Evolutionary conservation across 306 rosid genomes (phyloP).

Genomic region (Vigna radiata): DNA sequence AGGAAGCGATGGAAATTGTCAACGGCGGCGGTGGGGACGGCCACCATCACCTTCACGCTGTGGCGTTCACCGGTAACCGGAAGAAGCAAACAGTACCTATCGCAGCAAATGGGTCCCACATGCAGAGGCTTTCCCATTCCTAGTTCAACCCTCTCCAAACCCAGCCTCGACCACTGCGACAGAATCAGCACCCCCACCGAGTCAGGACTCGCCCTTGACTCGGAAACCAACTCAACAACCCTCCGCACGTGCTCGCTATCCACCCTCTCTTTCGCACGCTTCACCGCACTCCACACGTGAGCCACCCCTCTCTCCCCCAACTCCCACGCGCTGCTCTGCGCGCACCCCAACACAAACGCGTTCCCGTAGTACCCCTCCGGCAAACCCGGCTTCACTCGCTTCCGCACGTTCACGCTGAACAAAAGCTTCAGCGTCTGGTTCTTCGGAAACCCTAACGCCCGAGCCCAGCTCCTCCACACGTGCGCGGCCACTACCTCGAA

Average conservation of each 20-base stretch:
- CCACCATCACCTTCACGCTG: constrained; percentile 79
- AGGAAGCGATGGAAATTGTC: constrained; percentile 62
- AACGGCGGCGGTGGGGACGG: constrained; percentile 73
- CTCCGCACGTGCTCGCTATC: constrained; percentile 69
- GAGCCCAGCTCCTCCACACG: constrained; percentile 94
- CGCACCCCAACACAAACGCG: constrained; percentile 84
- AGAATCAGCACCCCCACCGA: constrained; percentile 78
- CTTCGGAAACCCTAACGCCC: constrained; percentile 67
- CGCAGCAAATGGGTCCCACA: constrained; percentile 76
- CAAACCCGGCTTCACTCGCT: constrained; percentile 68
- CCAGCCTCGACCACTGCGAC: constrained; percentile 95
- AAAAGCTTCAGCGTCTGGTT: constrained; percentile 70
- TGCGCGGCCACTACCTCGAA: constrained; percentile 86
- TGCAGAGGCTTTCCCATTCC: constrained; percentile 71
- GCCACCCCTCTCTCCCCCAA: constrained; percentile 60
- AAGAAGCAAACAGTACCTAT: constrained; percentile 78
- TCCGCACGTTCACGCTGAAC: constrained; percentile 77
- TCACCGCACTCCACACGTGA: constrained; percentile 60
- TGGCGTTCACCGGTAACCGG: constrained; percentile 66
- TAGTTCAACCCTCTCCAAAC: constrained; percentile 74
- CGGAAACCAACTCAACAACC: constrained; percentile 66
- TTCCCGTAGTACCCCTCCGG: constrained; percentile 90
- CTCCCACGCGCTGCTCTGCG: constrained; percentile 62
- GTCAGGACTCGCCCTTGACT: constrained; percentile 72
- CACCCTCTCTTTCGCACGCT: constrained; percentile 73